Evolutionary conservation across 352 stramenopile species (phyloP).

Genomic region (Phytophthora litchii): DNA sequence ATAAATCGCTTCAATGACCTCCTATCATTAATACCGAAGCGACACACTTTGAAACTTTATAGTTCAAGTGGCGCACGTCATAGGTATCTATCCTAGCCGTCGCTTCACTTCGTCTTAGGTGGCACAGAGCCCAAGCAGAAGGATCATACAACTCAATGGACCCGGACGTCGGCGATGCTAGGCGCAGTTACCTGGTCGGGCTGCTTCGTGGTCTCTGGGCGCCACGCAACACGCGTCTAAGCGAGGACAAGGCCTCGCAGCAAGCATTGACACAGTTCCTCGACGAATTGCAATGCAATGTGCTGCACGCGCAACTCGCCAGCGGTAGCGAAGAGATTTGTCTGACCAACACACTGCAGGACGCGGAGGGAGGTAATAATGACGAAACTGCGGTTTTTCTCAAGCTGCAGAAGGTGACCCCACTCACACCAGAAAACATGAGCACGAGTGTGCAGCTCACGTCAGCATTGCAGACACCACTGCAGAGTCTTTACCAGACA

Average conservation of each 20-base stretch:
- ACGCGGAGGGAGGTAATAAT: conserved; percentile 13
- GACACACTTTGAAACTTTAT: conserved; percentile 23
- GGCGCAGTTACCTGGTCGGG: conserved; percentile 61
- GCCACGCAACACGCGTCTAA: conserved; percentile 42
- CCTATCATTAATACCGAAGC: conserved; percentile 19
- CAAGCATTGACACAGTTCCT: conserved; percentile 70
- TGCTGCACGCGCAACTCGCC: conserved; percentile 61
- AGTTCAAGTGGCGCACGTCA: conserved; percentile 27
- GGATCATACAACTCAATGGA: conserved; percentile 27
- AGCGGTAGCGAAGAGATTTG: conserved; percentile 27
- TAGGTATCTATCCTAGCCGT: conserved; percentile 12
- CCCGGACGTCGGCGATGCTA: conserved; percentile 47
- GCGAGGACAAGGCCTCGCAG: conserved; percentile 42
- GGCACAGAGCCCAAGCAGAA: conserved; percentile 1
- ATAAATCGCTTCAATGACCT: conserved; percentile 8
- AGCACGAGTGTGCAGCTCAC: conserved; percentile 74
- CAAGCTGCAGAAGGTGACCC: conserved; percentile 48
- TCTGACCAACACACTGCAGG: conserved; percentile 26
- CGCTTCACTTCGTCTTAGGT: conserved; percentile 7
- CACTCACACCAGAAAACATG: conserved; percentile 76
- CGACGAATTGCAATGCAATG: conserved; percentile 64
- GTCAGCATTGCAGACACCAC: conserved; percentile 65
- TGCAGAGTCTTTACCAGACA: conserved; percentile 81
- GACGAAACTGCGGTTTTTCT: conserved; percentile 64
- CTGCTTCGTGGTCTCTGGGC: conserved; percentile 75